A percentile compares a stretch with the other conserved stretches of the same genome.
Evolutionary conservation across 768 basidiomycete species (phyloP).

Genomic region (Trametes cinnabarina): DNA sequence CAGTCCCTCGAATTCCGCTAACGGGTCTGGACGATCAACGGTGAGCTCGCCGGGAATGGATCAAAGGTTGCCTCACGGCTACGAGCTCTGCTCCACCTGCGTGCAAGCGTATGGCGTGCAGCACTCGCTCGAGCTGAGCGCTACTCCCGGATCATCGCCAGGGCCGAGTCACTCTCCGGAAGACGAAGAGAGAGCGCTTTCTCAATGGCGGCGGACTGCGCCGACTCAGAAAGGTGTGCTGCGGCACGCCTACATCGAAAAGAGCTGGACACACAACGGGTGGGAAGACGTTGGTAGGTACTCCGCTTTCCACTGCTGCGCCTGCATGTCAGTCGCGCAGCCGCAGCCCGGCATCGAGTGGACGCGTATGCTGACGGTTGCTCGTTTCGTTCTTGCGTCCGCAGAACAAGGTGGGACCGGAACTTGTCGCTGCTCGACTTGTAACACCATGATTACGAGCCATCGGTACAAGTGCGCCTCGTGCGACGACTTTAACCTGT

Average conservation of each 20-base stretch:
- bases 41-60: slow-evolving; percentile 5
- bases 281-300: slow-evolving; percentile 88
- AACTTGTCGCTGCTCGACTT: slow-evolving; percentile 77
- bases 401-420: slow-evolving; percentile 71
- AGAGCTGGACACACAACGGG: slow-evolving; percentile 76
- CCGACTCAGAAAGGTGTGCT: slow-evolving; percentile 72
- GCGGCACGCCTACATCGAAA: slow-evolving; percentile 84
- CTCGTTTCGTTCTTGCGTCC: slow-evolving; percentile 14
- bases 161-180: slow-evolving; percentile 45
- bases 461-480: slow-evolving; percentile 84
- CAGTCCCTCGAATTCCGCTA: neutral
- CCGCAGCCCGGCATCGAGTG: neutral
- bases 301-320: neutral
- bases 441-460: slow-evolving; percentile 54
- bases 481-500: slow-evolving; percentile 78
- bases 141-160: slow-evolving; percentile 49
- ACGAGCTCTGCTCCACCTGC: slow-evolving; percentile 82
- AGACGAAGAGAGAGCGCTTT: slow-evolving; percentile 49
- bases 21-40: neutral
- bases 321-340: slow-evolving; percentile 1
- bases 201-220: slow-evolving; percentile 64
- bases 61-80: slow-evolving; percentile 43
- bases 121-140: slow-evolving; percentile 67
- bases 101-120: slow-evolving; percentile 73
- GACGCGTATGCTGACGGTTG: slow-evolving; percentile 4